These are phyloP conservation scores for Dioscorea cayenensis DNA, from an alignment of 116 monocot genomes.

Conservation along the genomic window DNA sequence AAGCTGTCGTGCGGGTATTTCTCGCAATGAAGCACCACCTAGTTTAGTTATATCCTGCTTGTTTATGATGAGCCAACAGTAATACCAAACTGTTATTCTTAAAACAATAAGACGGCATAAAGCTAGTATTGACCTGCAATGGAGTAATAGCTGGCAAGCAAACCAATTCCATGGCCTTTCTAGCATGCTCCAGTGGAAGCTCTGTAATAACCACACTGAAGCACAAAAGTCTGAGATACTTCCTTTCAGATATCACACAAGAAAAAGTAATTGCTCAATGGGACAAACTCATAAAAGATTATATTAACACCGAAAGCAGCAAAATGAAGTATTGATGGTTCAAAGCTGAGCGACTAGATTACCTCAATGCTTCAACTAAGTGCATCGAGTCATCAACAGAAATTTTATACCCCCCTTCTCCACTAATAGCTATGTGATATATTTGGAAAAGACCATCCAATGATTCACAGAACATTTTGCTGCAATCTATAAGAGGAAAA, in stretches of 20 bases:
- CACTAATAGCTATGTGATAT: conserved; percentile 86
- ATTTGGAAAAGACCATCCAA: conserved; percentile 86
- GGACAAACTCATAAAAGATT: background rate
- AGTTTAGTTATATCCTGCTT: conserved; percentile 63
- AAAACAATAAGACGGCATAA: background rate
- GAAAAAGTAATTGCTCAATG: background rate
- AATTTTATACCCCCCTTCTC: conserved; percentile 85
- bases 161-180: conserved; percentile 68
- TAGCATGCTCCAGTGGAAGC: conserved; percentile 72
- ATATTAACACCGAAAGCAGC: background rate
- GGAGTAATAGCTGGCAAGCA: conserved; percentile 64
- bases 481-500: conserved; percentile 58
- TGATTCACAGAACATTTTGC: conserved; percentile 69
- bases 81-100: background rate
- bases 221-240: background rate
- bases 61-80: conserved; percentile 8
- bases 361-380: conserved; percentile 97
- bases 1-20: conserved; percentile 68
- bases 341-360: conserved; percentile 5
- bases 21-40: conserved; percentile 42
- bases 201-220: conserved; percentile 75
- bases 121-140: conserved; percentile 40
- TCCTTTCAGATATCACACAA: too few species aligned
- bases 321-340: background rate
- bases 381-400: conserved; percentile 79